Evolutionary conservation across 2,329 filamentous ascomycete genomes (phyloP).

Genomic region (Colletotrichum sp.): DNA sequence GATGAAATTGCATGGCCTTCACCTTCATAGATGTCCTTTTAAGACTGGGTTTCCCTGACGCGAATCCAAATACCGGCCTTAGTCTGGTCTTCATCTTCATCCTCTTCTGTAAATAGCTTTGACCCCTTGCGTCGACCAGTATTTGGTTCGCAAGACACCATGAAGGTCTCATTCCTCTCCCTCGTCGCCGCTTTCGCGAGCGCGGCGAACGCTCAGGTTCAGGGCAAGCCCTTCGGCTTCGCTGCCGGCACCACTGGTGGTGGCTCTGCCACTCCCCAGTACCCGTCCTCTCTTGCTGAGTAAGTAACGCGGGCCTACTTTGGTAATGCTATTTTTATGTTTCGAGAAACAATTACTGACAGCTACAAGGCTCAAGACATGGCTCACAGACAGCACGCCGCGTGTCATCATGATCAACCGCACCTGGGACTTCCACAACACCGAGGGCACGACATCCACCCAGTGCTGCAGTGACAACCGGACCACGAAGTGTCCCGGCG

Average conservation of each 20-base stretch:
- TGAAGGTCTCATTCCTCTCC: constrained; percentile 11
- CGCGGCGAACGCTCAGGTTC: constrained; percentile 28
- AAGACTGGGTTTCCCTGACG: background rate
- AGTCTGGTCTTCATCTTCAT: background rate
- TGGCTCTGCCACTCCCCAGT: constrained; percentile 46
- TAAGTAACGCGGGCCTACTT: background rate
- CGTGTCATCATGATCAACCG: constrained; percentile 40
- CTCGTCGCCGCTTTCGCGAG: constrained; percentile 23
- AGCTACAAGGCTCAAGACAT: constrained; percentile 33
- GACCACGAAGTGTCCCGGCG: constrained; percentile 30
- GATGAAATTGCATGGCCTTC: background rate
- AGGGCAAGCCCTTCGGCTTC: constrained; percentile 33
- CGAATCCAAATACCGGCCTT: too few relatives aligned
- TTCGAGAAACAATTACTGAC: background rate
- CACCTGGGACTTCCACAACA: constrained; percentile 30
- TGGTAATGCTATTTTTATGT: fast-evolving
- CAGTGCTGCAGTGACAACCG: constrained; percentile 29
- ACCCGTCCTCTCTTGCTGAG: constrained; percentile 32
- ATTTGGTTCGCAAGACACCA: background rate
- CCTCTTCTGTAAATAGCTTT: background rate
- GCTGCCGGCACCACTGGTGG: constrained; percentile 55
- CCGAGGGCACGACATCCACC: constrained; percentile 25
- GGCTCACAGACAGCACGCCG: constrained; percentile 32
- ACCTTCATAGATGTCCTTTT: background rate
- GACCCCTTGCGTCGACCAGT: background rate